phyloP scores from a whole-genome alignment of 2,329 filamentous ascomycete genomes.

The Sclerotinia sclerotiorum region DNA sequence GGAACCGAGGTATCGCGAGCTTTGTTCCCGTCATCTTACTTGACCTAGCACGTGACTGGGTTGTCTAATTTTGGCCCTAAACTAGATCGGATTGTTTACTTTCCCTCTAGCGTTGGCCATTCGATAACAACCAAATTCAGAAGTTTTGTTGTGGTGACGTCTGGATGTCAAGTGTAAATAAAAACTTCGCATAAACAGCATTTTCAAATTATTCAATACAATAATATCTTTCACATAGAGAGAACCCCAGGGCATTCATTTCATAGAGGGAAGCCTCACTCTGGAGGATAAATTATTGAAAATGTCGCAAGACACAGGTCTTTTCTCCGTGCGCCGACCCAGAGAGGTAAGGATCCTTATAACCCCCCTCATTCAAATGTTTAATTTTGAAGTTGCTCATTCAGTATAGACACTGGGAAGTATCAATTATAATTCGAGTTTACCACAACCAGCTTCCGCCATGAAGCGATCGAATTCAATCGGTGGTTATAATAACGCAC shows the following conservation, averaged over 20 bases:
- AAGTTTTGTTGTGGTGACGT: conserved; percentile 17
- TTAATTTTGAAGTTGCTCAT: conserved; percentile 14
- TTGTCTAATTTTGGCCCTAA: conserved; percentile 9
- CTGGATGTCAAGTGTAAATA: conserved; percentile 5
- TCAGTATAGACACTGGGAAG: conserved; percentile 73
- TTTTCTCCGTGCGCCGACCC: conserved; percentile 89
- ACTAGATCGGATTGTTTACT: conserved; percentile 22
- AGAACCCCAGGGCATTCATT: conserved; percentile 5
- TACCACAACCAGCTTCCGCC: conserved; percentile 88
- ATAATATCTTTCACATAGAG: conserved; percentile 13
- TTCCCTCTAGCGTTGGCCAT: conserved; percentile 13
- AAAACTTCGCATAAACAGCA: background rate
- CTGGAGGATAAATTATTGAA: conserved; percentile 24
- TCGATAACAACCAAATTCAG: conserved; percentile 5
- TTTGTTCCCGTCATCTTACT: background rate
- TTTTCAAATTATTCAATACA: background rate
- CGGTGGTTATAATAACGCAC: conserved; percentile 61
- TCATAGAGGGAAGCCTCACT: background rate
- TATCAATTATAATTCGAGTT: conserved; percentile 77
- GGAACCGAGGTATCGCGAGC: conserved; percentile 28
- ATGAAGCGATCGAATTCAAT: conserved; percentile 90
- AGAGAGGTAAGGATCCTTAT: conserved; percentile 67
- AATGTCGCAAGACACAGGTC: conserved; percentile 84
- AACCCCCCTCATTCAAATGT: conserved; percentile 7
- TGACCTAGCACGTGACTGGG: background rate